Base-by-base conservation (phyloP, 805 yeast species). In the Sporopachydermia lactativora region DNA sequence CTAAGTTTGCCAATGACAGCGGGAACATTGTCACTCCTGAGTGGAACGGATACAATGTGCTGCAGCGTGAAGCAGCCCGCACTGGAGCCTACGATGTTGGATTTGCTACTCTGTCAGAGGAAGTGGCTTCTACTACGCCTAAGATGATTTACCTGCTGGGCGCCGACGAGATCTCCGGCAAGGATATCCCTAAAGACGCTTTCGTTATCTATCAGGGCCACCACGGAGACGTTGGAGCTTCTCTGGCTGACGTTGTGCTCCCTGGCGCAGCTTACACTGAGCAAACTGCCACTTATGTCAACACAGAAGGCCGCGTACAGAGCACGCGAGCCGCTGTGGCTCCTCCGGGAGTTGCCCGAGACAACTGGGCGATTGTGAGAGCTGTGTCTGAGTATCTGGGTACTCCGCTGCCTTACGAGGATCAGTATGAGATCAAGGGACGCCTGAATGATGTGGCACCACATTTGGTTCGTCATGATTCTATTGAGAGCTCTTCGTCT, bases 221-320 rank as follows among this genome's bases (percentile, higher is more conserved):
- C 61, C 94, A 83, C 61, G 95, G 95, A 63, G 95, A 83, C 52
- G 60, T 71, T 16, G 95, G 95, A 50, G 95, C 95, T 18, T 77
- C 89, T 5, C 71, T 75, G 50, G 95, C 95, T 37, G 94, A 83
- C 59, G 94, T 83, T 37, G 72, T 83, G 44, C 70, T 83, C 49
- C 95, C 95, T 37, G 88, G 88, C 38, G 71, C 88, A 28, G 94
- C 95, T 34, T 84, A 79, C 70, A 84, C 95, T 34, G 95, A 83
- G 60, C 84, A 83, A 62, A 65, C 76, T 18, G 86, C 82, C 43
- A 84, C 92, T 3, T 83, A 73, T 59, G 88, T 83, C 48, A 83
- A 83, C 64, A 84, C 94, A 34, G 95, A 84, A 64, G 95, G 95
- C 51, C 76, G 95, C 58, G 76, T 84, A 8, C 95, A 83, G 66